These are phyloP conservation scores for Aspergillus tamarii DNA, from an alignment of 2,329 filamentous ascomycete genomes.

Conservation along the genomic window DNA sequence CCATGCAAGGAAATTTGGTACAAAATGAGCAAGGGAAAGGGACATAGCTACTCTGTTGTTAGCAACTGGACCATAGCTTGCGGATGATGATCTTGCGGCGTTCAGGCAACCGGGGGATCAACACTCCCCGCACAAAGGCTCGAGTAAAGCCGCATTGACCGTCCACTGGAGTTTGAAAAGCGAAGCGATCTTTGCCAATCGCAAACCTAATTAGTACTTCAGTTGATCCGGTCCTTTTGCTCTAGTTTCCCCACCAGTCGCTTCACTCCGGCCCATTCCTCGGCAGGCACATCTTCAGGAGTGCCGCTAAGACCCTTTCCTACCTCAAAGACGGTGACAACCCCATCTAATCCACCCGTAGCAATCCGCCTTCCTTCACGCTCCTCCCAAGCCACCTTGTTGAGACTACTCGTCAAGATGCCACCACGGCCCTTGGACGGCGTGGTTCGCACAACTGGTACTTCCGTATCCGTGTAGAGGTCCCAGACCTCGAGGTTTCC, in stretches of 20 bases:
- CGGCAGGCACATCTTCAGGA: constrained; percentile 77
- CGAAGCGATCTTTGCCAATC: constrained; percentile 6
- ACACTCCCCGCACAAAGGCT: neutral
- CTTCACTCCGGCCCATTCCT: constrained; percentile 94
- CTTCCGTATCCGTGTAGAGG: constrained; percentile 86
- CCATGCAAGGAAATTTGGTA: constrained; percentile 21
- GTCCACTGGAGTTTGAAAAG: neutral
- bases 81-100: neutral
- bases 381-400: constrained; percentile 93
- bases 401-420: constrained; percentile 81
- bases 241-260: constrained; percentile 80
- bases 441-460: constrained; percentile 79
- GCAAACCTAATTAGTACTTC: constrained; percentile 11
- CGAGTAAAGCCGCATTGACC: neutral
- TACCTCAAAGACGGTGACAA: constrained; percentile 91
- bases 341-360: constrained; percentile 88
- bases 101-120: neutral
- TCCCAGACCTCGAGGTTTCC: constrained; percentile 96
- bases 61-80: neutral
- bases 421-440: constrained; percentile 66
- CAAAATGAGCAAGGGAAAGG: constrained; percentile 8
- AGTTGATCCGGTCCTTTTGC: constrained; percentile 44
- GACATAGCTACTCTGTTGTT: neutral
- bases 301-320: constrained; percentile 72
- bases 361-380: constrained; percentile 85